A percentile compares a stretch with the other conserved stretches of the same genome.
phyloP scores from a whole-genome alignment of 2,329 filamentous ascomycete species.

The Phyllosticta paracitricarpa region DNA sequence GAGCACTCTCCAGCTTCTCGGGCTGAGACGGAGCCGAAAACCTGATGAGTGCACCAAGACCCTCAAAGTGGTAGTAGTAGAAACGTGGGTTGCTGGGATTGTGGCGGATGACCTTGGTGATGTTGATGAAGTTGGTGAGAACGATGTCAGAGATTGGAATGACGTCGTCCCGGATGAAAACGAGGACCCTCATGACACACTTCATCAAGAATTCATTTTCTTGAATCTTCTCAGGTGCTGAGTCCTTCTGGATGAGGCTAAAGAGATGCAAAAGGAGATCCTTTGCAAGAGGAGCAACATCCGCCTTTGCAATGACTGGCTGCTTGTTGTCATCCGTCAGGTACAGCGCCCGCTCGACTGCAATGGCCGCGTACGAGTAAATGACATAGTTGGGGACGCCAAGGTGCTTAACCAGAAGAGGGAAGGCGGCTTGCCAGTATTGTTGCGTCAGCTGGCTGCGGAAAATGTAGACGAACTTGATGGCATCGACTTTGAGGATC shows the following conservation, averaged over 20 bases:
- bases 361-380: conserved; percentile 94
- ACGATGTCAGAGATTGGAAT: conserved; percentile 64
- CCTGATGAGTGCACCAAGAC: conserved; percentile 77
- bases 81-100: conserved; percentile 97
- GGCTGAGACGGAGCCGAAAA: conserved; percentile 61
- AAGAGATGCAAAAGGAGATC: conserved; percentile 86
- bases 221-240: conserved; percentile 82
- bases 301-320: conserved; percentile 67
- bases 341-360: conserved; percentile 85
- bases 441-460: conserved; percentile 85
- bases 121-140: conserved; percentile 74
- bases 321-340: conserved; percentile 66
- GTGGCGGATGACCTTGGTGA: conserved; percentile 82
- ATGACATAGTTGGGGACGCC: conserved; percentile 89
- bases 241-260: conserved; percentile 76
- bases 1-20: conserved; percentile 63
- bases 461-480: conserved; percentile 97
- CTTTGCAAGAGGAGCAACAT: conserved; percentile 72
- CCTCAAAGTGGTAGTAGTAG: conserved; percentile 98
- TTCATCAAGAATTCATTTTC: conserved; percentile 99
- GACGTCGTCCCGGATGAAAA: conserved; percentile 81
- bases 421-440: conserved; percentile 84
- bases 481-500: conserved; percentile 91
- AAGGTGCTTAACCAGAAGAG: conserved; percentile 82
- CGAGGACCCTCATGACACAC: conserved; percentile 93